Evolutionary conservation across 768 basidiomycete species (phyloP), one percentile per base, ranked within the genome.

Genomic region (Favolaschia claudopus): DNA sequence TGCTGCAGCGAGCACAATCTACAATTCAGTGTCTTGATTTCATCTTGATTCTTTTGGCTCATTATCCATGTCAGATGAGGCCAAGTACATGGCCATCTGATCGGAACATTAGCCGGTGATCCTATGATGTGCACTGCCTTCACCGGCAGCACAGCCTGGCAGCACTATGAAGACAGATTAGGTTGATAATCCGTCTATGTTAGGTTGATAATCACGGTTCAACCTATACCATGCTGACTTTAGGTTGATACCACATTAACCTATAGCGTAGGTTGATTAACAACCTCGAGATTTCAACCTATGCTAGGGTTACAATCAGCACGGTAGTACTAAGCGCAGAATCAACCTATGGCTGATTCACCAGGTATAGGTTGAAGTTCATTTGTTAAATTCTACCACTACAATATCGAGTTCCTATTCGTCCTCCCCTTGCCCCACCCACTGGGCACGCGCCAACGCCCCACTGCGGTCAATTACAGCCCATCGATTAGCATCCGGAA

Each of bases 391-490:
- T 22, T 19, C 5, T 15, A 48, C 9, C 19, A 24, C 5, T 24
- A 25, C 32, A 9, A 15, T n/a, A n/a, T n/a, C n/a, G n/a, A n/a
- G n/a, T n/a, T 4, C 8, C 34, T 49, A 49, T 3, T 47, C 31
- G 24, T 5, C 46, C 14, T 38, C 29, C 10, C 37, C 32, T 29
- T 58, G 48, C 1, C 17, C 57, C 4, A 38, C 8, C 57, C 57
- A 58, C 7, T 58, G 32, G 15, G 67, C 62, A 7, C 53, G 63
- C 3, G 55, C 61, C 19, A 70, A 39, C 0, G 37, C 48, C 1
- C 66, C 69, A 51, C 68, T 70, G 24, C 64, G 44, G 43, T 73
- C 70, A 24, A 70, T 67, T 12, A 73, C 59, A 7, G 59, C 70
- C 70, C 68, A 70, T 1, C 37, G 27, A 17, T 45, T 39, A 3